Evolutionary conservation across 140 eudicot genomes (phyloP), one percentile per base, ranked within the genome.

Genomic region (Oenanthe javanica): DNA sequence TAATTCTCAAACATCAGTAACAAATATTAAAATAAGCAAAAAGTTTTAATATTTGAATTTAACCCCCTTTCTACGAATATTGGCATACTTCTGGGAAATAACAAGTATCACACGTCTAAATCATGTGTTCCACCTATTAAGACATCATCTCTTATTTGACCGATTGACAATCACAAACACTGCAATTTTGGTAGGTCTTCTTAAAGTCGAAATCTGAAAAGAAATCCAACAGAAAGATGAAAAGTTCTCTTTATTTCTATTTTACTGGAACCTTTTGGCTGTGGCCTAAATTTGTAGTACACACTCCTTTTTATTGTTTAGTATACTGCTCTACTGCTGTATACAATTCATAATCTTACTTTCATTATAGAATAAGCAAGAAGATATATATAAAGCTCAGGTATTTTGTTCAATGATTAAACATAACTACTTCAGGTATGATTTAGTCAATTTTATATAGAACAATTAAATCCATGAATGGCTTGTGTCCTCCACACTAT

Each of bases 221-320:
- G 74, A 67, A 31, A 14, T 31, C 74, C 74, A 67, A 67, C 74
- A 67, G 6, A 13, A 45, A 45, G 9, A n/a, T 19, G 23, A 4
- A 74, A 47, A 47, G 59, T 72, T 72, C 36, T 43, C 16, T 38
- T 71, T 15, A 72, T 21, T 45, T 18, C 50, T 6, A 12, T 47
- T 74, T 19, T 47, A n/a, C 15, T 71, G 72, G 84, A 66, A 21
- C 23, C 14, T n/a, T 2, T 55, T 55, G n/a, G n/a, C 36, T 69
- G 78, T 57, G 71, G 79, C 52, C 80, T 55, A n/a, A 52, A 46
- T 63, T 51, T 76, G 84, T 59, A 74, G 18, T 45, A 49, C 84
- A 81, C 84, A 81, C 84, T 75, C 80, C 43, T 57, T 57, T 13
- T 36, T 8, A 75, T 81, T 45, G 48, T 40, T 2, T 63, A 48